phyloP scores from a whole-genome alignment of 805 yeast species.

The Kuraishia piskuri region DNA sequence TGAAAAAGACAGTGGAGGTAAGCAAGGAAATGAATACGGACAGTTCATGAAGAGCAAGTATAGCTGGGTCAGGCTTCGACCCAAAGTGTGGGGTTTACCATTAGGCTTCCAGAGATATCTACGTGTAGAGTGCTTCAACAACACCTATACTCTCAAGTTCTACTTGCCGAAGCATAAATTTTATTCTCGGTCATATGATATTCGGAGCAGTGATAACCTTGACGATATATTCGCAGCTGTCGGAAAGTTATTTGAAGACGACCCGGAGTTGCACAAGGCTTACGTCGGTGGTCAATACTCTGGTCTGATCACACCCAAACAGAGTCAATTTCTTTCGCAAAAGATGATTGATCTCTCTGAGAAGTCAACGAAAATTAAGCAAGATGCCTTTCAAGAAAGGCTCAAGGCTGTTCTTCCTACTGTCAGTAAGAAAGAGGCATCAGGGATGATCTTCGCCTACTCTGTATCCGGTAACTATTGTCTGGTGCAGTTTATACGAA shows the following conservation, averaged over 20 bases:
- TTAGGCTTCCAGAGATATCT: not conserved
- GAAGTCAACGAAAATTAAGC: constrained; percentile 15
- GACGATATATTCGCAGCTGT: constrained; percentile 11
- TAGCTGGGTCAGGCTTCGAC: not conserved
- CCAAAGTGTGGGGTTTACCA: not conserved
- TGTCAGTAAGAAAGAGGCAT: constrained; percentile 18
- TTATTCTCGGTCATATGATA: not conserved
- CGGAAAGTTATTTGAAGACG: constrained; percentile 8
- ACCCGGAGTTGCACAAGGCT: constrained; percentile 5
- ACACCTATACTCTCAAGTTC: not conserved
- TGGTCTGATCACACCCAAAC: constrained; percentile 15
- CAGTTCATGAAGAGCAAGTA: not conserved
- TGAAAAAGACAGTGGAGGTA: not conserved
- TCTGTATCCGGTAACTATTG: constrained; percentile 19
- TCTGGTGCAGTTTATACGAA: constrained; percentile 17
- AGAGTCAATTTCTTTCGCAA: constrained; percentile 10
- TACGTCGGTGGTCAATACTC: constrained; percentile 4
- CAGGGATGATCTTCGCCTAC: constrained; percentile 21
- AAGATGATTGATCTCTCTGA: constrained; percentile 10
- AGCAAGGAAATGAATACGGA: not conserved
- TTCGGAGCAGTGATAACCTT: constrained; percentile 7
- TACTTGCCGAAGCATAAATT: not conserved
- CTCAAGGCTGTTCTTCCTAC: constrained; percentile 9
- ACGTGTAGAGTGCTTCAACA: not conserved
- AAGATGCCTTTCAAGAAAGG: constrained; percentile 8